These are phyloP conservation scores for Inosperma sp. DNA, from an alignment of 768 basidiomycete species.

Conservation along the genomic window DNA sequence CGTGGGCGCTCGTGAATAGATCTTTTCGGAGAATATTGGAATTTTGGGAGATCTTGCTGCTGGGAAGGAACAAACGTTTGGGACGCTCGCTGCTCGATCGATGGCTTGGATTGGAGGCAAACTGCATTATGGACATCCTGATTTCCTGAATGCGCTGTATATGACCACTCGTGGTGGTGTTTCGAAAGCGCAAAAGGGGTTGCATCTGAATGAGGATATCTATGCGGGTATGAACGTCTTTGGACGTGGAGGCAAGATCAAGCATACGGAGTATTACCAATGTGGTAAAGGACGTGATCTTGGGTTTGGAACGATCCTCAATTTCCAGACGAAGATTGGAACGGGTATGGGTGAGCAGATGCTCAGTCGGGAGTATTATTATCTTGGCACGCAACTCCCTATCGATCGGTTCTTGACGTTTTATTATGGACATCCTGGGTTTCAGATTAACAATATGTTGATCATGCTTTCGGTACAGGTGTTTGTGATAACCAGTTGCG, in stretches of 20 bases:
- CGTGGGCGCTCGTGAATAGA: slow-evolving; percentile 99
- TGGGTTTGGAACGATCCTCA: slow-evolving; percentile 97
- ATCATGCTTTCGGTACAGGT: slow-evolving; percentile 95
- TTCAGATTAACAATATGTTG: slow-evolving; percentile 99
- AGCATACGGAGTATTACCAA: slow-evolving; percentile 99
- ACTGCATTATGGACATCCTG: slow-evolving; percentile 97
- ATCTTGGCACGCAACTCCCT: slow-evolving; percentile 94
- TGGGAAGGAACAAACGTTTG: slow-evolving; percentile 99
- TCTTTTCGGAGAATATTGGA: slow-evolving; percentile 99
- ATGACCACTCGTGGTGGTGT: slow-evolving; percentile 99
- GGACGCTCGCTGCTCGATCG: slow-evolving; percentile 91
- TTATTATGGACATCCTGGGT: slow-evolving; percentile 99
- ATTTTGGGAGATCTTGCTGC: slow-evolving; percentile 97
- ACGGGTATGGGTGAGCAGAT: slow-evolving; percentile 99
- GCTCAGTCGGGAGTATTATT: slow-evolving; percentile 99
- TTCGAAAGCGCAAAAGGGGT: slow-evolving; percentile 97
- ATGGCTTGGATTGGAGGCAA: slow-evolving; percentile 98
- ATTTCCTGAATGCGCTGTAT: slow-evolving; percentile 96
- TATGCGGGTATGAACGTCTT: slow-evolving; percentile 99
- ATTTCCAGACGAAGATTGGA: slow-evolving; percentile 99
- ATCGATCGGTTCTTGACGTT: slow-evolving; percentile 99
- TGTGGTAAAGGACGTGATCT: slow-evolving; percentile 98
- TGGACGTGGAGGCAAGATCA: slow-evolving; percentile 94
- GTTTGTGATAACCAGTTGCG: slow-evolving; percentile 89
- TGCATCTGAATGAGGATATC: slow-evolving; percentile 99